Base-by-base conservation (phyloP, 768 basidiomycete species). In the Ephemerocybe angulata region DNA sequence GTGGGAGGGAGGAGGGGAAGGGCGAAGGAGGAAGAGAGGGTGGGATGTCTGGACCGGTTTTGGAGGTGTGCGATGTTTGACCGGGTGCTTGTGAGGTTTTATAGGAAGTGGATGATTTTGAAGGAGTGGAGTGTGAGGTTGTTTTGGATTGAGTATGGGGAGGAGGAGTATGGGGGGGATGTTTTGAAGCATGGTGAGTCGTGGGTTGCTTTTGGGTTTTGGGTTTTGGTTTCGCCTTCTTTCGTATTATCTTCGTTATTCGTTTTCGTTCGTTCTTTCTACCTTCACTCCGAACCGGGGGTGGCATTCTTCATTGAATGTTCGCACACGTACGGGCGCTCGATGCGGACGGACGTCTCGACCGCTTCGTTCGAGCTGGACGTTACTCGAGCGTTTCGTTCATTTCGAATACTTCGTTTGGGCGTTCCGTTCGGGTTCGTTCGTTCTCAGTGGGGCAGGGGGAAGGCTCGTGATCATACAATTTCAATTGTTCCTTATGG, bases 11-110 rank as follows among this genome's bases (percentile, higher is more conserved):
- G 19, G 13, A 58, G 31, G 38, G 53, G 24, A 27, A 46, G 41
- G 24, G 43, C 47, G 44, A 33, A 48, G 5, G 46, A 58, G 30
- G 52, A 46, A 2, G 52, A 53, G 28, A 19, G 52, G 28, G 37
- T 57, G 13, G 54, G 58, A n/a, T 40, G 31, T 1, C 51, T 57
- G 57, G 56, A 52, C 25, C 48, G 58, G 25, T 29, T 33, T 22
- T 79, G 77, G 77, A 65, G 76, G 42, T 68, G 70, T 55, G 48
- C 67, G 22, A 69, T 63, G 61, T 76, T 79, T 50, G 76, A 79
- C 67, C 63, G 78, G 3, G 71, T 73, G 19, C 58, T 79, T 42
- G 66, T 67, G 27, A 64, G 78, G 52, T 77, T 76, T 57, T 73
- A 71, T 61, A 63, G 72, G 38, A 65, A 70, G 15, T 79, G 77